A percentile compares a stretch with the other conserved stretches of the same genome.
Conservation (phyloP, 495 filamentous ascomycete genomes). For the Friedmanniomyces endolithicus region DNA sequence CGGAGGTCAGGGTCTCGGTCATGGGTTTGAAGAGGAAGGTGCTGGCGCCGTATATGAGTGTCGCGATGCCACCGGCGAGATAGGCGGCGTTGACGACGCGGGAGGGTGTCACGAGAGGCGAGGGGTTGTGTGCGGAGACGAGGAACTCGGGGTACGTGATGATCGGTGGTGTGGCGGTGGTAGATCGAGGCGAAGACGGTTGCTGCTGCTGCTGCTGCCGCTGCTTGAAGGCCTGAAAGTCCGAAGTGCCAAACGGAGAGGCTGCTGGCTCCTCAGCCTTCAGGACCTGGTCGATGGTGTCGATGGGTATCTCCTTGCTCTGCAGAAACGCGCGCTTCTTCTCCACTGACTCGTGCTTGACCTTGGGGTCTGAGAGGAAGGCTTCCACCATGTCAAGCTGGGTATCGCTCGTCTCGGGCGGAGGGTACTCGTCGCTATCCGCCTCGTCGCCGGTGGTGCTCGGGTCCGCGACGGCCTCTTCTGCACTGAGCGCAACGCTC, state of each 20-base stretch:
- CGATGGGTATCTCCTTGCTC: constrained; percentile 57
- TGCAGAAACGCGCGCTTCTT: constrained; percentile 68
- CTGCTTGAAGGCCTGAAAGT: constrained; percentile 13
- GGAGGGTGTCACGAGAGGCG: constrained; percentile 64
- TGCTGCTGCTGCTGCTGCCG: constrained; percentile 8
- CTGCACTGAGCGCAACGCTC: background rate
- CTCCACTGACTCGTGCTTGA: constrained; percentile 54
- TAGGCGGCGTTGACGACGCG: constrained; percentile 70
- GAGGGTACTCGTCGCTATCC: constrained; percentile 5
- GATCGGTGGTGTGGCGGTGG: constrained; percentile 48
- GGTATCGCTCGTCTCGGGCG: constrained; percentile 13
- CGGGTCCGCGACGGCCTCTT: constrained; percentile 3
- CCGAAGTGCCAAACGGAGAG: constrained; percentile 7
- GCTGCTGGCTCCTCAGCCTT: background rate
- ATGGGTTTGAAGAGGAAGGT: constrained; percentile 76
- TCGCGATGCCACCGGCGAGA: constrained; percentile 54
- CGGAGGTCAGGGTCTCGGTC: constrained; percentile 55
- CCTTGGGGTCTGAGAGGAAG: constrained; percentile 72
- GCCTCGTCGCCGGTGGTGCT: background rate
- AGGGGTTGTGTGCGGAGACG: constrained; percentile 48
- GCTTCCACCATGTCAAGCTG: constrained; percentile 56
- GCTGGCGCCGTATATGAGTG: constrained; percentile 66
- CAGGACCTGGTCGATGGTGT: constrained; percentile 45
- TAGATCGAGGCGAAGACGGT: background rate
- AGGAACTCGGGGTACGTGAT: constrained; percentile 97